Evolutionary conservation across 306 rosid genomes (phyloP).

Genomic region (Abrus precatorius): DNA sequence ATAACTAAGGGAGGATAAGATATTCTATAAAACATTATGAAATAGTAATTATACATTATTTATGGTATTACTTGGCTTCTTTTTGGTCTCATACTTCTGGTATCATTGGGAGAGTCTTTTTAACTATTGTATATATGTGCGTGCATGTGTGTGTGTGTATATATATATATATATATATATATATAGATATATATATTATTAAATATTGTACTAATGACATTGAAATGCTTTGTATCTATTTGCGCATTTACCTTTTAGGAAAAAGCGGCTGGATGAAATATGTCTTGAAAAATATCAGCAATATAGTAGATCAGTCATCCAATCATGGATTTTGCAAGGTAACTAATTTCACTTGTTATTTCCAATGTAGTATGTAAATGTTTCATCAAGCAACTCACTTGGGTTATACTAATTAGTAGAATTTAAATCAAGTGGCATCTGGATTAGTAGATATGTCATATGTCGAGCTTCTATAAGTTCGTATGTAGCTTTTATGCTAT

Average conservation of each 20-base stretch:
- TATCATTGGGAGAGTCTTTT: not conserved
- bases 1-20: not conserved
- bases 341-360: constrained; percentile 31
- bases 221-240: constrained; percentile 22
- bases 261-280: constrained; percentile 81
- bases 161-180: too few relatives aligned
- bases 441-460: not conserved
- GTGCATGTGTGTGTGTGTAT: too few relatives aligned
- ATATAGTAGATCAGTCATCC: constrained; percentile 85
- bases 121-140: not conserved
- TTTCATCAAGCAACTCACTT: not conserved
- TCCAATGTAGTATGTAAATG: not conserved
- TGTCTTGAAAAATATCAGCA: constrained; percentile 84
- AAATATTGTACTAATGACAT: not conserved
- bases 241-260: constrained; percentile 56
- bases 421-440: constrained; percentile 4
- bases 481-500: constrained; percentile 6
- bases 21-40: not conserved
- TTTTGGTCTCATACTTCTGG: constrained; percentile 2
- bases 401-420: constrained; percentile 6
- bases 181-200: not conserved
- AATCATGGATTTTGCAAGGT: constrained; percentile 98
- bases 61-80: constrained; percentile 1
- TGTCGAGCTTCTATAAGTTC: not conserved
- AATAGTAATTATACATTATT: not conserved